Base-by-base conservation (phyloP, 192 early-diverging fungal species). In the Coemansia sp. region DNA sequence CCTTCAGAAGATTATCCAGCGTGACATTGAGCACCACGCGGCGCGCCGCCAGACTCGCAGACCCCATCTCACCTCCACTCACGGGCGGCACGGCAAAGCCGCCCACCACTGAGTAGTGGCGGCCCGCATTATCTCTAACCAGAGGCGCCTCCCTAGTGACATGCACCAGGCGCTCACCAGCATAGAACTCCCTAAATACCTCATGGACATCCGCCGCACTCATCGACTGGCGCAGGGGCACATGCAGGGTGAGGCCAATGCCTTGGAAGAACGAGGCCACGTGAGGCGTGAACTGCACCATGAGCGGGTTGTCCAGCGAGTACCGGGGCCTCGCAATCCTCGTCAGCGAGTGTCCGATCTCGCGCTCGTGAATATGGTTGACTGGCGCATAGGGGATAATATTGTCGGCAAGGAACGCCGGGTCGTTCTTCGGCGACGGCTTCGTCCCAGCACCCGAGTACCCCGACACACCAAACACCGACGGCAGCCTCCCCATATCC, bases 401-500 rank as follows among this genome's bases (percentile, higher is more conserved):
- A 74, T 97, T 97, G 82, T 98, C 91, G 26, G 78, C 81, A 21
- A 99, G 85, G 60, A 92, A 89, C 33, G 82, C 88, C 38, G 91
- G 84, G 76, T 99, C 92, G 83, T 99, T 99, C 79, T 97, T 98
- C 59, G 89, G 91, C 56, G 93, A 95, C 42, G 97, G 95, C 63
- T 91, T 95, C 34, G 97, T 99, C 4, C 97, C 97, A 10, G 97
- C 97, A n/a, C 97, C 97, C 69, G 91, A 93, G 85, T 99, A 99
- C 16, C 97, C 97, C 37, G 93, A 95, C 3, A 98, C 93, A 57
- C 94, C 94, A 88, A 97, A 95, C 26, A 97, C 86, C 24, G 94
- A 90, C 21, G 93, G 93, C 31, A 84, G 74, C 10, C 79, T 70
- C 3, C 70, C 40, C 0, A 71, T 14, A 26, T 78, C 85, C 51